Evolutionary conservation across 2,329 filamentous ascomycete genomes (phyloP), one percentile per base, ranked within the genome.

Genomic region (Neurospora sp.): DNA sequence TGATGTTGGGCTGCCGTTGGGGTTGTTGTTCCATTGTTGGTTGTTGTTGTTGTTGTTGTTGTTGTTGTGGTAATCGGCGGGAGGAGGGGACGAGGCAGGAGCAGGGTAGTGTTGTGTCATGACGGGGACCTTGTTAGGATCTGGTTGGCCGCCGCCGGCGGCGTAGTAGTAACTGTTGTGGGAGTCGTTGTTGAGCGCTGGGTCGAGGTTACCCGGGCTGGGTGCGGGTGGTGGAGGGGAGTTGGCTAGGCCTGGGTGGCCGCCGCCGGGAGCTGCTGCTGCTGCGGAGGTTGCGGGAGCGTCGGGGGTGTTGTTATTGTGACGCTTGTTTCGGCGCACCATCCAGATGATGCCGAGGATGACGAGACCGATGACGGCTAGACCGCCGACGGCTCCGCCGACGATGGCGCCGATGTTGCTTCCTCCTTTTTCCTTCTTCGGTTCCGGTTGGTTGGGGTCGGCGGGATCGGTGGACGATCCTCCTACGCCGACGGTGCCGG

Each of bases 351-450:
- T 39, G 41, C 69, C 73, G 11, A 75, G 46, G 43, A 43, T 65
- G 28, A 72, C 33, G 39, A 75, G 67, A 10, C 66, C 72, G 57
- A 75, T 66, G 66, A 72, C 67, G n/a, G 72, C 74, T 38, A 75
- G 38, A 23, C 71, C 72, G 23, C 74, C 74, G 4, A 75, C 39
- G 12, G 73, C 70, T 28, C 74, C 74, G 23, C 74, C 74, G 3
- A 74, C 72, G 40, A 76, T 76, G 65, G 73, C 71, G 10, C 74
- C 74, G 1, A 69, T 73, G 33, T 70, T 73, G 33, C 23, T 67
- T 38, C 39, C 67, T 38, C 33, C 52, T 4, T 33, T 17, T 33
- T 33, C 52, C 23, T 62, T 62, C 52, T 62, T 62, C 52, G 52
- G 52, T 33, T 62, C 52, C 23, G 52, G 52, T 62, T 62, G 52